Evolutionary conservation across 2,329 filamentous ascomycete genomes (phyloP), one percentile per base, ranked within the genome.

Genomic region (Pseudohalonectria lignicola): DNA sequence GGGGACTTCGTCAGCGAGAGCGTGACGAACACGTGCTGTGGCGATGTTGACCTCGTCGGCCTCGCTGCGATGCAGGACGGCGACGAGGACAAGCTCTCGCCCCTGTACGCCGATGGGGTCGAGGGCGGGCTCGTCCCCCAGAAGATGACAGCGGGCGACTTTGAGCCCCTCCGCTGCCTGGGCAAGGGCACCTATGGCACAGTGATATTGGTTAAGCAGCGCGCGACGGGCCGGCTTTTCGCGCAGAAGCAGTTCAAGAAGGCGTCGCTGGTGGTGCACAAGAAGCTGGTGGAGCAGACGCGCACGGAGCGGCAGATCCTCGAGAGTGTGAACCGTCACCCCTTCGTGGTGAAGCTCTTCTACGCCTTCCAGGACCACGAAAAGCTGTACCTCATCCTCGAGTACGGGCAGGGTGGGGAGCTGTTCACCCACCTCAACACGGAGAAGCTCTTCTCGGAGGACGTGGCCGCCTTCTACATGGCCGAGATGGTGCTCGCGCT

Each of bases 231-330:
- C 31, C 80, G 85, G 31, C 74, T 98, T 5, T 98, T 88, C 53
- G 93, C 92, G 1, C 93, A 98, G 65, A 98, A 98, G 67, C 90
- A 96, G 61, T 92, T 98, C 63, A 92, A 90, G 59, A 98, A 98
- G 63, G 92, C 93, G 1, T 94, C 87, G 8, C 67, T 98, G 37
- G 86, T 88, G 1, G 86, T 98, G 29, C 88, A 95, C 62, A 95
- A 94, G 70, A 87, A 88, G 57, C 74, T 96, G 23, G 78, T 98
- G 36, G 88, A 96, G 63, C 92, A 96, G 65, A 96, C 92, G 41
- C 94, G 93, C 69, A 96, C 90, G 2, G 92, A 98, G 64, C 83
- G 92, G 36, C 80, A 82, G 50, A 94, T 98, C 39, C 71, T 98
- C 37, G 92, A 98, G 64, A 93, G 85, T 42, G 86, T 98, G 59